Evolutionary conservation across 1,284 basidiomycete genomes (phyloP).

Genomic region (Vanrija sp.): DNA sequence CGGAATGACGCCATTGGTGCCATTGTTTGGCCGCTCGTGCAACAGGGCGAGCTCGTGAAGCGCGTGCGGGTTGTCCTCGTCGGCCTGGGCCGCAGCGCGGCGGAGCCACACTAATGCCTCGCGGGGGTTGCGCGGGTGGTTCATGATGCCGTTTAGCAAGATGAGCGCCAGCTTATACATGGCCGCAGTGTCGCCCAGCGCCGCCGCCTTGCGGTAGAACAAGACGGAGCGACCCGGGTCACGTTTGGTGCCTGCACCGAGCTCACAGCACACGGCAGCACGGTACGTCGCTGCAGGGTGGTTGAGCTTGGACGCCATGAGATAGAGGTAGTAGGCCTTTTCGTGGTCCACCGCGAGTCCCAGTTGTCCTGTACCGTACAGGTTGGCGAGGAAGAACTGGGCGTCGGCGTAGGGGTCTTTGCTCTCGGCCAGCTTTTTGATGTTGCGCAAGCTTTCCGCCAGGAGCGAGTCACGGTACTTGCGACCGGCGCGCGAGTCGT

Average conservation of each 20-base stretch:
- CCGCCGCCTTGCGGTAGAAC: conserved; percentile 95
- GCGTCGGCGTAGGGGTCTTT: conserved; percentile 84
- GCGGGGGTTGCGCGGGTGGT: conserved; percentile 77
- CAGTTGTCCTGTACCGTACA: conserved; percentile 90
- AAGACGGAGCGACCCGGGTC: conserved; percentile 85
- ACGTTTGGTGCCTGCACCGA: conserved; percentile 93
- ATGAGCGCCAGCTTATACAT: conserved; percentile 99
- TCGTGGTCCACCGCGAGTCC: conserved; percentile 96
- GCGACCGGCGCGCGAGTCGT: conserved; percentile 51
- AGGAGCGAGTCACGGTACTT: conserved; percentile 89
- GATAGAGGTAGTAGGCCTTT: conserved; percentile 95
- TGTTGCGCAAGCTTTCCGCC: conserved; percentile 82
- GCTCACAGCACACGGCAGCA: conserved; percentile 97
- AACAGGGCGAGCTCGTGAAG: conserved; percentile 92
- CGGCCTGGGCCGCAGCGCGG: conserved; percentile 92
- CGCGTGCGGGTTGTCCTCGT: conserved; percentile 97
- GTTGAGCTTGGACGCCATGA: conserved; percentile 96
- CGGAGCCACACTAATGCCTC: conserved; percentile 95
- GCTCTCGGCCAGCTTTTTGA: conserved; percentile 65
- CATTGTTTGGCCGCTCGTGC: conserved; percentile 62
- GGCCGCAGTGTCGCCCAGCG: conserved; percentile 91
- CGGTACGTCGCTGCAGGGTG: conserved; percentile 93
- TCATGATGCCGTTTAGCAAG: conserved; percentile 76
- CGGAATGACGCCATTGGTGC: conserved; percentile 30
- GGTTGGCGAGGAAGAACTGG: conserved; percentile 99